These are phyloP conservation scores for Volvariella volvacea DNA, from an alignment of 1,284 basidiomycete genomes.

Conservation along the genomic window DNA sequence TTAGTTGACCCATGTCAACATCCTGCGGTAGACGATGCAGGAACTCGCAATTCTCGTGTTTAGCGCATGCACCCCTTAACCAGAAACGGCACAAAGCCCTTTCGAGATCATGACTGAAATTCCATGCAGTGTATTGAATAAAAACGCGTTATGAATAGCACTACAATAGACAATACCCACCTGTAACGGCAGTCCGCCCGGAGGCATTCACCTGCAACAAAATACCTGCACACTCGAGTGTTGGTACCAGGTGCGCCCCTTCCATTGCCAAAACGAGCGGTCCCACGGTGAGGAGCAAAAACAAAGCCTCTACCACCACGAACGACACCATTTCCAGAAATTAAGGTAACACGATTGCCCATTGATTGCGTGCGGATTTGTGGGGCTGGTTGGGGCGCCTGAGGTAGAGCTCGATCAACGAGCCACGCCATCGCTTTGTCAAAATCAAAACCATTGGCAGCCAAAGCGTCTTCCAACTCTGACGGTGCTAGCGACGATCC, in stretches of 20 bases:
- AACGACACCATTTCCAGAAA: slow-evolving; percentile 42
- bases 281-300: slow-evolving; percentile 33
- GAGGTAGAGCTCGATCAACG: slow-evolving; percentile 61
- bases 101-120: slow-evolving; percentile 90
- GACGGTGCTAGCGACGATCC: slow-evolving; percentile 81
- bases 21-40: slow-evolving; percentile 84
- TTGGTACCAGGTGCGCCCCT: slow-evolving; percentile 53
- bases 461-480: slow-evolving; percentile 90
- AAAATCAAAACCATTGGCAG: slow-evolving; percentile 87
- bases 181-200: slow-evolving; percentile 96
- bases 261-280: slow-evolving; percentile 44
- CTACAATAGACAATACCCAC: slow-evolving; percentile 35
- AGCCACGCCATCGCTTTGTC: slow-evolving; percentile 92
- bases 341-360: slow-evolving; percentile 56
- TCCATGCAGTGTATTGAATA: slow-evolving; percentile 9
- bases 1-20: slow-evolving; percentile 61
- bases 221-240: slow-evolving; percentile 89
- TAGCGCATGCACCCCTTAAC: slow-evolving; percentile 94
- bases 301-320: slow-evolving; percentile 23
- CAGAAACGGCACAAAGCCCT: slow-evolving; percentile 95
- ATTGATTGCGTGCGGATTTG: slow-evolving; percentile 52
- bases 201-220: slow-evolving; percentile 92
- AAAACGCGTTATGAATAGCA: slow-evolving; percentile 1
- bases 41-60: slow-evolving; percentile 88
- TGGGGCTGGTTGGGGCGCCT: slow-evolving; percentile 29